Base-by-base conservation (phyloP, 208 protist species). In the Trypanosomatidae sp. region DNA sequence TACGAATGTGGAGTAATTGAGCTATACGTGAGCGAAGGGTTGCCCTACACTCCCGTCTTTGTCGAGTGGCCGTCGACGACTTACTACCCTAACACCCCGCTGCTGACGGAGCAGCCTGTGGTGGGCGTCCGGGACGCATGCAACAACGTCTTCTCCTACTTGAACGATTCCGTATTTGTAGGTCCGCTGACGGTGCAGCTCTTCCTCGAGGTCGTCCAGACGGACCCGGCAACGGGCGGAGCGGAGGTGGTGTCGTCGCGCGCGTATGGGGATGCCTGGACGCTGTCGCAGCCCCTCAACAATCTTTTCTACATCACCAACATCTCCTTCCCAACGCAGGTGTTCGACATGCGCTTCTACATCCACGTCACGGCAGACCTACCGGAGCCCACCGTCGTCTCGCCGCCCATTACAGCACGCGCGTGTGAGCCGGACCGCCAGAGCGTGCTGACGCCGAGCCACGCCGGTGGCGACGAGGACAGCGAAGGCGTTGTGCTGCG, bases 231-330 rank as follows among this genome's bases (percentile, higher is more conserved):
- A 22, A 25, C 22, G 12, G 9, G 33, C 10, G 43, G 13, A 8
- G 30, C 7, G 1, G 13, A 25, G 15, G 8, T 39, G 13, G 28
- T 1, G 22, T 9, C n/a, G n/a, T n/a, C n/a, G n/a, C n/a, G n/a
- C 12, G 28, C 66, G 7, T 71, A 66, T 30, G 62, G 44, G 8
- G 41, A 10, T n/a, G 30, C 65, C 25, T 83, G 76, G 83, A 64
- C 66, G 52, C 19, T 72, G 52, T 22, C 60, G 19, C 43, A 7
- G 19, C 76, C 76, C 19, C 25, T 60, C 25, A 75, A 80, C 59
- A 80, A 76, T 46, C 39, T 83, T 8, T 88, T 80, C 72, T 81
- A 77, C 69, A 44, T 74, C n/a, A 49, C 10, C 36, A 81, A 80
- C 73, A 71, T 85, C 52, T 74, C 74, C 12, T 62, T 85, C 12